Percentiles rank a stretch among this genome's conserved stretches.
Conservation (phyloP, 106 monocot genomes). For the Vanilla planifolia region DNA sequence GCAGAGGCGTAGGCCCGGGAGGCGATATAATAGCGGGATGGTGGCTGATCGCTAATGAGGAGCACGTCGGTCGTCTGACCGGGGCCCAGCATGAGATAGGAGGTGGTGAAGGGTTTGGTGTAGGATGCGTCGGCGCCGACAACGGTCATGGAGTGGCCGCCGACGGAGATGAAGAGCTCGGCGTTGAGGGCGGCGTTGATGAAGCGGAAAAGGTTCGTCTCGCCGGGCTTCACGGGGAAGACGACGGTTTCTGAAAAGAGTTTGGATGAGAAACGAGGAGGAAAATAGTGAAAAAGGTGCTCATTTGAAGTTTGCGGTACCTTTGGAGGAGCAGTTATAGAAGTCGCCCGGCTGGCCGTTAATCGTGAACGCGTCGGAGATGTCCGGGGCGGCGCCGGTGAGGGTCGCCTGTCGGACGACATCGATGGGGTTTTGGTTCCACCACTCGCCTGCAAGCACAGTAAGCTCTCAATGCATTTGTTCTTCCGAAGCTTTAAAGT, state of each 20-base stretch:
- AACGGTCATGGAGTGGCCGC: constrained; percentile 46
- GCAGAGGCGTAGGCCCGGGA: constrained; percentile 41
- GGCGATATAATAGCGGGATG: constrained; percentile 48
- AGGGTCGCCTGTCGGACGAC: constrained; percentile 23
- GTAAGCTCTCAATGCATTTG: too few species aligned
- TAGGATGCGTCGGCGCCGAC: constrained; percentile 44
- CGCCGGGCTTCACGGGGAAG: constrained; percentile 33
- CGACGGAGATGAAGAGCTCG: constrained; percentile 45
- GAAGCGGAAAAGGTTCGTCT: constrained; percentile 44
- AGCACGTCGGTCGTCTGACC: constrained; percentile 68
- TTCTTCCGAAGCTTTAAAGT: too few species aligned
- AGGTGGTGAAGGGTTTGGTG: constrained; percentile 52
- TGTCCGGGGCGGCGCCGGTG: constrained; percentile 37
- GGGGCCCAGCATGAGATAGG: constrained; percentile 35
- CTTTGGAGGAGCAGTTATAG: constrained; percentile 45
- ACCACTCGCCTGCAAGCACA: constrained; percentile 62
- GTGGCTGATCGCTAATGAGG: constrained; percentile 32
- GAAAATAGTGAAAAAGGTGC: neutral
- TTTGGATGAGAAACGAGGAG: neutral
- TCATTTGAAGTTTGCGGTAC: constrained; percentile 2
- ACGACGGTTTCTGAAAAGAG: constrained; percentile 25
- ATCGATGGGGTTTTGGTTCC: constrained; percentile 43
- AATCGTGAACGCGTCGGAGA: constrained; percentile 61
- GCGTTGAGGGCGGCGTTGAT: constrained; percentile 56
- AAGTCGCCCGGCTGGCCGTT: constrained; percentile 66